These are phyloP conservation scores for Colletotrichum cuscutae DNA, from an alignment of 2,329 filamentous ascomycete species.

Conservation along the genomic window DNA sequence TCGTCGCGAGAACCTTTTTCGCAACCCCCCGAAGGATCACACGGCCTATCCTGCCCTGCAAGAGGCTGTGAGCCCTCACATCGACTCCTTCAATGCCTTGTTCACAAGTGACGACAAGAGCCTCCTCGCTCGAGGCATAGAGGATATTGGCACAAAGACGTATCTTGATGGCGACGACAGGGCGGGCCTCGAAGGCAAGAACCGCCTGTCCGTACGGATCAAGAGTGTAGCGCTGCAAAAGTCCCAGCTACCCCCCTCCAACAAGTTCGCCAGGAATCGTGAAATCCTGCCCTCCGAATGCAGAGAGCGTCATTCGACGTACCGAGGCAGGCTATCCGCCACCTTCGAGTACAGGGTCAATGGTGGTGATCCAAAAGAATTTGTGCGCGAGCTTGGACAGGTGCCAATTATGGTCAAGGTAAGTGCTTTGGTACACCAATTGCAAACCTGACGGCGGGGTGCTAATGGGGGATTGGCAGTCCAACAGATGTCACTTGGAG, in stretches of 20 bases:
- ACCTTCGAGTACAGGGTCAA: slow-evolving; percentile 90
- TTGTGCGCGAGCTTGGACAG: slow-evolving; percentile 85
- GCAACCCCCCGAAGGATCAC: slow-evolving; percentile 86
- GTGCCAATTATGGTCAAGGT: slow-evolving; percentile 95
- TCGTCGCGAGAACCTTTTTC: slow-evolving; percentile 88
- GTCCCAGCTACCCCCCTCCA: slow-evolving; percentile 79
- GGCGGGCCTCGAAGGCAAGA: slow-evolving; percentile 68
- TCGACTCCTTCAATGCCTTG: slow-evolving; percentile 94
- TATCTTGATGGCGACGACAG: slow-evolving; percentile 85
- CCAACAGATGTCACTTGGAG: slow-evolving; percentile 90
- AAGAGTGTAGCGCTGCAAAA: slow-evolving; percentile 87
- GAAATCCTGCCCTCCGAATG: slow-evolving; percentile 93
- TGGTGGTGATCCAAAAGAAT: slow-evolving; percentile 84
- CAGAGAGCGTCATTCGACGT: slow-evolving; percentile 91
- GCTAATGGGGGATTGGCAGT: slow-evolving; percentile 60
- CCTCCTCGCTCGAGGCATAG: slow-evolving; percentile 77
- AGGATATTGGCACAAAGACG: slow-evolving; percentile 89
- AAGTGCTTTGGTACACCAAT: slow-evolving; percentile 44
- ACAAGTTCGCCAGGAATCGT: slow-evolving; percentile 86
- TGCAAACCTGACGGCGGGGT: slow-evolving; percentile 24
- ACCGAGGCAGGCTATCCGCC: slow-evolving; percentile 86
- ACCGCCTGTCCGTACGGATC: slow-evolving; percentile 81
- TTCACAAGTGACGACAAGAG: slow-evolving; percentile 76
- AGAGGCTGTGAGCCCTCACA: slow-evolving; percentile 87
- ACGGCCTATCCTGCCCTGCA: slow-evolving; percentile 90